Evolutionary conservation across 805 yeast species (phyloP), one percentile per base, ranked within the genome.

Genomic region (Tetrapisispora arboricola): DNA sequence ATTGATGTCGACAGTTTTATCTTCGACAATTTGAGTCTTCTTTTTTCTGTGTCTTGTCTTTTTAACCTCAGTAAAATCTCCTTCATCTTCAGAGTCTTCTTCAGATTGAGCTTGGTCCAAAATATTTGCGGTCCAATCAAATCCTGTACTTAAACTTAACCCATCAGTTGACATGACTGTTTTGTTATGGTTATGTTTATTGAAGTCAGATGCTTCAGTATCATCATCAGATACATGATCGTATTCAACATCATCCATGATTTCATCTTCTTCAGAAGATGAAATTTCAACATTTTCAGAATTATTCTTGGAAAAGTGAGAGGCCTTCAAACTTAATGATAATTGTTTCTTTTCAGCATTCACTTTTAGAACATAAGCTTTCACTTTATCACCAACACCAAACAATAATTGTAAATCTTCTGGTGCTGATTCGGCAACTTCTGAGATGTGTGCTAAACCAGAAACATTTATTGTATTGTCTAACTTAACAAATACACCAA

Each of bases 121-220:
- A 49, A 85, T 78, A 31, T 84, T 79, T 2, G 95, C 95, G 35
- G 95, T 81, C 98, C 98, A 92, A 61, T 92, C 96, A 53, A 92
- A 92, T 3, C 94, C 94, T 6, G 66, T 51, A 51, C 77, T 79
- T 30, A 94, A 80, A 16, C 87, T 77, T 43, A 92, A 70, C 7
- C 94, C 94, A 30, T 62, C 66, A 19, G 66, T 42, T 1, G 64
- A 40, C 17, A 56, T 58, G 17, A 44, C 43, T 18, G 29, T 27
- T 29, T 39, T 41, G 12, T 30, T 31, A 2, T 39, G 19, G 13
- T 51, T 58, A 6, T 48, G 67, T n/a, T 45, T 65, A 3, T 54
- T 63, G n/a, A 51, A 58, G 12, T 32, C 36, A 17, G 58, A 68
- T 8, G 52, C 55, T n/a, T 55, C 65, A 2, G 51, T 33, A 20